Evolutionary conservation across 73 alveolate species (phyloP), one percentile per base, ranked within the genome.

Genomic region (Loxodes magnus): DNA sequence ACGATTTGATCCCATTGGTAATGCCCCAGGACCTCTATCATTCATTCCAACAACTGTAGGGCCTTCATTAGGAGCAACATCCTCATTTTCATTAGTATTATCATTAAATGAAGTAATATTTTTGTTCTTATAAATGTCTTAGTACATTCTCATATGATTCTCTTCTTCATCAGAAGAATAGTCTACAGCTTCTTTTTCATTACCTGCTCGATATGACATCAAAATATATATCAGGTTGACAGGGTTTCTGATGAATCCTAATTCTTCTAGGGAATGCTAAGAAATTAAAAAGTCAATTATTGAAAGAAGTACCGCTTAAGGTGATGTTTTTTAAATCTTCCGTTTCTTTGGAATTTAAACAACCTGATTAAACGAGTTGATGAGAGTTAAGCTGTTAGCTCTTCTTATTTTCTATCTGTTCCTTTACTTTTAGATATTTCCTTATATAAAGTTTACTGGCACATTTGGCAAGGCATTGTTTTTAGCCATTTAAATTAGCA

Each of bases 401-500:
- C 21, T 38, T 38, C 19, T 7, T 22, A 38, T 7, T 14, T 10
- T 38, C 19, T 38, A 38, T 38, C 52, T 7, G 23, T 6, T 7
- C 19, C 52, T 38, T 38, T 28, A 6, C 23, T 53, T 51, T 10
- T 6, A 7, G 5, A 38, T 14, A 7, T 14, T 22, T 7, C 23
- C 19, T 38, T 10, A 12, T 7, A 5, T n/a, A 41, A 41, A 46
- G 26, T 21, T 2, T 46, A 10, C 51, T 25, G 39, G 5, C 17
- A 21, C 1, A 15, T 46, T 21, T 0, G 59, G 59, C n/a, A 46
- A 46, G 15, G 62, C 74, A 29, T 64, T 65, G 50, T 78, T 72
- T 60, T 73, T 84, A 44, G 87, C 89, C 38, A 66, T 58, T 56
- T 80, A 60, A 23, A 65, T 91, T 15, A 85, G 54, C 43, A 80